Base-by-base conservation (phyloP, 345 rosid species). In the Eucalyptus polybractea region DNA sequence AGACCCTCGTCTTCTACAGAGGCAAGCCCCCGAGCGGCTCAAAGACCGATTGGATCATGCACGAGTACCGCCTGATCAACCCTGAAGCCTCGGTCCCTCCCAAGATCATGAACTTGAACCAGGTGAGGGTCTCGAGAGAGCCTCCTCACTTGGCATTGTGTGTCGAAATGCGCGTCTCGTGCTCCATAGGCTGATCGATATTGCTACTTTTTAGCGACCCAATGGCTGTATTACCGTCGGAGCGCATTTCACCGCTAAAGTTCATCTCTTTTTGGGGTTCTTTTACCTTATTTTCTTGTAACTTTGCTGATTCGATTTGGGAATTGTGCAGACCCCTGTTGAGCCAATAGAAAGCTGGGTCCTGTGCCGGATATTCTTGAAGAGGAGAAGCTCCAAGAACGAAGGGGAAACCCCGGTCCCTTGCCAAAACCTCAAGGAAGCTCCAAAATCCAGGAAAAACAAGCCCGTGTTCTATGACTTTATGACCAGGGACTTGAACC, bases 21-120 rank as follows among this genome's bases (percentile, higher is more conserved):
- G 99, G 99, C 58, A 98, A 97, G 88, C 97, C 98, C 22, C 98
- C 99, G 8, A 94, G 92, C 76, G 99, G 99, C 21, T 56, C 94
- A 3, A 95, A 97, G 90, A 97, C 99, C 81, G 96, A 98, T 50
- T 98, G 99, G 99, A 93, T 98, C 92, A 98, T 98, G 99, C 99
- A 98, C 24, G 99, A 98, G 86, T 98, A 98, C 87, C 98, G 99
- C 31, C 98, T 98, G 49, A 88, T 87, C 44, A 51, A 47, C 83
- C 33, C 92, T 21, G 89, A 87, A 22, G 85, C 56, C 45, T 49
- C 67, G 81, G 88, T 90, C 89, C 33, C 92, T 89, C 89, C 86
- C 7, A 89, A 86, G n/a, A 88, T 90, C 65, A 91, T 90, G 83
- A 93, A 91, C 88, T 65, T 88, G 51, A 89, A 87, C 86, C 94